A percentile compares a stretch with the other conserved stretches of the same genome.
phyloP scores from a whole-genome alignment of 2,329 filamentous ascomycete species.

The Paraphaeosphaeria sporulosa region DNA sequence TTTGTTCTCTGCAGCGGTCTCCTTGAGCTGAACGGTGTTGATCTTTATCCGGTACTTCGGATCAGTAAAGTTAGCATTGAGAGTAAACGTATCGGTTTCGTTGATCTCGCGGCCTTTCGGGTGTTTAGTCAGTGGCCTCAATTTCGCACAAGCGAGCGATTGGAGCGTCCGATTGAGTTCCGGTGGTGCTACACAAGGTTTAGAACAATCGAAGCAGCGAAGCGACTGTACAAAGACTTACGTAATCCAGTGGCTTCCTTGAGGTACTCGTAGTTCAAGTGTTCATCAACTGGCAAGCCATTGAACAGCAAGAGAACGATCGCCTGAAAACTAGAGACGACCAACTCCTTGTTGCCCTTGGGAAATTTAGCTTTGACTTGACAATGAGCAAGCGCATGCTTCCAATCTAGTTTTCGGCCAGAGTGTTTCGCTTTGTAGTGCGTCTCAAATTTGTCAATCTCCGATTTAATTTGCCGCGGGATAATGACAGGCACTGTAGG shows the following conservation, averaged over 20 bases:
- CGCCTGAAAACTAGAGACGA: conserved; percentile 91
- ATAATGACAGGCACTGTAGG: conserved; percentile 78
- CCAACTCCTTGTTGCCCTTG: conserved; percentile 82
- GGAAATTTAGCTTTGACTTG: conserved; percentile 82
- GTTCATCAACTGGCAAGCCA: conserved; percentile 66
- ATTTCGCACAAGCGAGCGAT: conserved; percentile 90
- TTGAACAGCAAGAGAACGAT: conserved; percentile 93
- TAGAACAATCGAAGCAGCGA: conserved; percentile 14
- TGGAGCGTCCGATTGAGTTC: conserved; percentile 92
- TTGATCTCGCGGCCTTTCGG: conserved; percentile 85
- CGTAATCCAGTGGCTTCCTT: conserved; percentile 75
- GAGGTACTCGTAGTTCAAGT: conserved; percentile 79
- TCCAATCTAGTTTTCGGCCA: conserved; percentile 87
- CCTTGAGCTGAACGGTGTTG: conserved; percentile 97
- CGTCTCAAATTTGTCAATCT: conserved; percentile 80
- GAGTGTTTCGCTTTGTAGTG: conserved; percentile 92
- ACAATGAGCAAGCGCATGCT: conserved; percentile 91
- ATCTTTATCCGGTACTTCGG: conserved; percentile 93
- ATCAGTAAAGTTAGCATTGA: conserved; percentile 80
- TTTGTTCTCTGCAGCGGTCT: conserved; percentile 94
- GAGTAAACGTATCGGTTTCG: conserved; percentile 79
- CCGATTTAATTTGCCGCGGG: conserved; percentile 75
- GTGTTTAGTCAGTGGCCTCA: conserved; percentile 82
- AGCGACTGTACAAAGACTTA: conserved; percentile 49
- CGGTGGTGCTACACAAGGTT: conserved; percentile 62